These are phyloP conservation scores for Schizopora paradoxa DNA, from an alignment of 1,284 basidiomycete genomes.

Conservation along the genomic window DNA sequence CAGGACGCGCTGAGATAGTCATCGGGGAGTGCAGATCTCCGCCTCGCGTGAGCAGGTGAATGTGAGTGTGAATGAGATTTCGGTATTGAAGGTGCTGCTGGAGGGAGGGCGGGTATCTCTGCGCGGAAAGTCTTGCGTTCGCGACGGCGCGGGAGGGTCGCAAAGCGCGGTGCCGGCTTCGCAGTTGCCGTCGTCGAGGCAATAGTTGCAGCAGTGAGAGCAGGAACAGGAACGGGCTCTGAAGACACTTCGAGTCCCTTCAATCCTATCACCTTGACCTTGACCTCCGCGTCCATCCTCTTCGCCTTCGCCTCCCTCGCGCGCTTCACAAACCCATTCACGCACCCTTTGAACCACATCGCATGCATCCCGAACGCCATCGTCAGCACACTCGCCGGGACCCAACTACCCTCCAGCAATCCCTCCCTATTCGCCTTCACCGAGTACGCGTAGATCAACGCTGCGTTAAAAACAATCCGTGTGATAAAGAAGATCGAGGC, in stretches of 20 bases:
- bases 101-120: neutral
- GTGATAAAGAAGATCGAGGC: slow-evolving; percentile 46
- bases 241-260: neutral
- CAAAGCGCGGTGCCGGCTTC: neutral
- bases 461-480: slow-evolving; percentile 47
- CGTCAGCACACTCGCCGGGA: slow-evolving; percentile 37
- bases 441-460: slow-evolving; percentile 34
- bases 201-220: neutral
- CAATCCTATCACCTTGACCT: neutral
- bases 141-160: neutral
- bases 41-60: no score
- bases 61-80: no score
- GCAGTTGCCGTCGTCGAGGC: neutral
- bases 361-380: slow-evolving; percentile 47
- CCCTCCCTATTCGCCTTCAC: slow-evolving; percentile 29
- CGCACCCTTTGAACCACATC: slow-evolving; percentile 48
- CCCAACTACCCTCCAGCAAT: slow-evolving; percentile 29
- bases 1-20: no score
- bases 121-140: neutral
- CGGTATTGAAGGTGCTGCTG: no score
- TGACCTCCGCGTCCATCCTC: neutral
- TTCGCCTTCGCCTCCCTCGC: slow-evolving; percentile 14
- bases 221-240: neutral
- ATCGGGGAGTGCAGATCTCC: no score
- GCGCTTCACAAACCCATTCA: slow-evolving; percentile 45